These are phyloP conservation scores for Macadamia tetraphylla DNA, from an alignment of 164 flowering plant species.

Conservation along the genomic window DNA sequence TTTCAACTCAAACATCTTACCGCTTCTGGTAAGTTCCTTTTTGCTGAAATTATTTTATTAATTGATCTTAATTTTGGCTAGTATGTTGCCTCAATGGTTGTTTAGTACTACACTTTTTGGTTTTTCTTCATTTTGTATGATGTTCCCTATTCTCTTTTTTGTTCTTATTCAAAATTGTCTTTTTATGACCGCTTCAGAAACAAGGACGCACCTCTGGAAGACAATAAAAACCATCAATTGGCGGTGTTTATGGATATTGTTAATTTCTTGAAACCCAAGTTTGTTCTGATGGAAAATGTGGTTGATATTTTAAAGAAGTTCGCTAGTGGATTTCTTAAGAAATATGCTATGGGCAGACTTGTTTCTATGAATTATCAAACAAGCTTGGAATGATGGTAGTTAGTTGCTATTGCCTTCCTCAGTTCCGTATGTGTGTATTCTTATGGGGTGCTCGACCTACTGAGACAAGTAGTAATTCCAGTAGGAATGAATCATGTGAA, in stretches of 20 bases:
- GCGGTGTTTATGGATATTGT: conserved; percentile 73
- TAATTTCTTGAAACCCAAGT: conserved; percentile 58
- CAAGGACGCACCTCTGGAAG: too few relatives aligned
- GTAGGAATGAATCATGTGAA: too few relatives aligned
- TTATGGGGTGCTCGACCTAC: conserved; percentile 76
- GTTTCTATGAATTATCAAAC: conserved; percentile 58
- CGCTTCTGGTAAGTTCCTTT: conserved; percentile 53
- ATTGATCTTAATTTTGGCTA: neutral
- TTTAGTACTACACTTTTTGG: too few relatives aligned
- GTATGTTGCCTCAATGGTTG: too few relatives aligned
- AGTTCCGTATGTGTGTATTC: conserved; percentile 73
- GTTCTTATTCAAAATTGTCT: too few relatives aligned
- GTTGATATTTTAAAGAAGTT: conserved; percentile 59
- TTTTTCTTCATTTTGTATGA: neutral
- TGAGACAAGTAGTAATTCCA: conserved; percentile 25
- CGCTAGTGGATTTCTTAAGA: conserved; percentile 49
- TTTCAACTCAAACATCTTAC: conserved; percentile 40
- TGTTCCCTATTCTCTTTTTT: too few relatives aligned
- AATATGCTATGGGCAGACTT: conserved; percentile 68
- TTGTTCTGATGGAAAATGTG: conserved; percentile 81
- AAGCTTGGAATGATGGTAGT: conserved; percentile 41
- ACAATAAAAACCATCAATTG: conserved; percentile 28
- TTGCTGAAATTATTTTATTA: neutral
- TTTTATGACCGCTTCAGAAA: too few relatives aligned
- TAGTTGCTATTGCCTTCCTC: conserved; percentile 82